These are phyloP conservation scores for Phyllosticta citribraziliensis DNA, from an alignment of 2,329 filamentous ascomycete species.

Conservation along the genomic window DNA sequence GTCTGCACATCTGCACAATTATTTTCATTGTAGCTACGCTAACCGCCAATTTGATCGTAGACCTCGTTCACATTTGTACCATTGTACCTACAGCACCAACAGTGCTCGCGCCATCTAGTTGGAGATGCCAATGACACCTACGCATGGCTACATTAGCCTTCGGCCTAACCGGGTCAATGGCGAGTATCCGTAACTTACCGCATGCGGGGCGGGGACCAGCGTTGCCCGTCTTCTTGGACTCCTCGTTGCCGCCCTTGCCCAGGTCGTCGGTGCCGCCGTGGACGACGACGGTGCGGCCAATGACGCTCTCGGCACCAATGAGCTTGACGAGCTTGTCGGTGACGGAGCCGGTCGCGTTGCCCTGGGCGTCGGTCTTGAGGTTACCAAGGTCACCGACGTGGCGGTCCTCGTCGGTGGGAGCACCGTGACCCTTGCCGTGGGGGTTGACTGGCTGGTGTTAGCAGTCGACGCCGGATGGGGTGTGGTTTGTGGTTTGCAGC, in stretches of 20 bases:
- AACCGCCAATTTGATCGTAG: not conserved
- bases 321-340: slow-evolving; percentile 83
- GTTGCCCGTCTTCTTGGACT: slow-evolving; percentile 98
- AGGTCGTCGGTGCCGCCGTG: slow-evolving; percentile 96
- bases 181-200: slow-evolving; percentile 42
- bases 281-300: slow-evolving; percentile 93
- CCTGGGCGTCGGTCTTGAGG: slow-evolving; percentile 88
- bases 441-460: slow-evolving; percentile 70
- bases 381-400: slow-evolving; percentile 98
- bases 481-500: slow-evolving; percentile 20
- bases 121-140: slow-evolving; percentile 80
- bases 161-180: slow-evolving; percentile 5
- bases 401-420: slow-evolving; percentile 69
- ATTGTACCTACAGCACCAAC: not conserved
- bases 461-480: not conserved
- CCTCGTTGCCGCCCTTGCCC: slow-evolving; percentile 80
- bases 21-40: not conserved
- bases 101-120: slow-evolving; percentile 41
- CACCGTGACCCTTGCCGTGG: slow-evolving; percentile 82
- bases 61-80: not conserved
- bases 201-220: slow-evolving; percentile 89
- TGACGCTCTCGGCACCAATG: slow-evolving; percentile 88
- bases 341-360: slow-evolving; percentile 74
- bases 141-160: slow-evolving; percentile 20
- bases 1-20: not conserved